Base-by-base conservation (phyloP, 164 flowering plant species). In the Liriodendron chinense region DNA sequence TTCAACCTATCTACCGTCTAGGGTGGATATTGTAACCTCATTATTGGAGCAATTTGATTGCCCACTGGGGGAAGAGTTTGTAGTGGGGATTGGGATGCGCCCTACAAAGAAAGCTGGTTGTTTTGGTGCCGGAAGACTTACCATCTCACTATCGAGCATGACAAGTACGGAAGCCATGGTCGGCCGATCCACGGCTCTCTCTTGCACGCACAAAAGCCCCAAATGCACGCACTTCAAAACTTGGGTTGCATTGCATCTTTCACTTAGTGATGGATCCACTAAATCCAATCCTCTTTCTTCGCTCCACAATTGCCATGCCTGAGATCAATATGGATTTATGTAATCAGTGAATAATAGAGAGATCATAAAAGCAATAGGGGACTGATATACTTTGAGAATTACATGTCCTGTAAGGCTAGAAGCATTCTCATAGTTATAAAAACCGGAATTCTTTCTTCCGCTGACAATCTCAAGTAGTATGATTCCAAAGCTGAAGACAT, bases 181-280 rank as follows among this genome's bases (percentile, higher is more conserved):
- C 34, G 86, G 86, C 34, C 86, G 68, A 25, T 76, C 72, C 8
- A 10, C 21, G 22, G 81, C 76, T 2, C 57, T 57, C 24, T 77
- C 82, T 80, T 84, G 84, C 8, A 84, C 83, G 26, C 86, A 84
- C 16, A 84, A 61, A 65, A 84, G 70, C 1, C 68, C 83, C 0
- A 84, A 64, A 18, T 80, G 79, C 1, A 81, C 66, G 74, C 84
- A 81, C 61, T 72, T 77, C 21, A 66, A 1, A 22, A 78, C 77
- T 64, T 81, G 73, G 8, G 49, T 48, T 34, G 20, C 63, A 12
- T 8, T 7, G 14, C 75, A 65, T 56, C 80, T 49, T 3, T 62
- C 63, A n/a, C 23, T 1, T 14, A 76, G 22, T 2, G 47, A 28
- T 59, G 71, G 68, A 53, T 75, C 78, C 72, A 75, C 12, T 22